Percentiles rank a stretch among this genome's conserved stretches.
Conservation (phyloP, 805 yeast species). For the Sugiyamaella floridensis region DNA sequence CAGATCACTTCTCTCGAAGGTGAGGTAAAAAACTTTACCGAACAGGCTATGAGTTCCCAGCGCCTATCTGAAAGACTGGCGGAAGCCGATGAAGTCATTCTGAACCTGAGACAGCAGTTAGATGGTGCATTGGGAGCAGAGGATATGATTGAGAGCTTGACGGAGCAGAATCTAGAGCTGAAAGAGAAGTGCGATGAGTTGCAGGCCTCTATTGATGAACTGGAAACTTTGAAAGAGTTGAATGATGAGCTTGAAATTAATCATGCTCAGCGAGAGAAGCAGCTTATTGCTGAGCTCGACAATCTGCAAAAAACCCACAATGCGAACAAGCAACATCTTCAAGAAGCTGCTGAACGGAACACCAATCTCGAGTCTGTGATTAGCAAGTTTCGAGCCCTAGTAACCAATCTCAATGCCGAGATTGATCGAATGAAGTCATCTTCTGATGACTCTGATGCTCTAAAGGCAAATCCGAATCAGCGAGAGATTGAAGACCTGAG, state of each 20-base stretch:
- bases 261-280: constrained; percentile 38
- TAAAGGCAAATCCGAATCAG: constrained; percentile 6
- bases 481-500: constrained; percentile 20
- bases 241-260: constrained; percentile 46
- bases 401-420: constrained; percentile 23
- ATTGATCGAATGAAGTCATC: constrained; percentile 16
- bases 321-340: constrained; percentile 17
- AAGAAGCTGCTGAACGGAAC: constrained; percentile 22
- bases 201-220: constrained; percentile 39
- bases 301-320: constrained; percentile 17
- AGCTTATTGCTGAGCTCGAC: constrained; percentile 35
- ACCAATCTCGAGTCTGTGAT: constrained; percentile 34
- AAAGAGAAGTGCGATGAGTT: constrained; percentile 33
- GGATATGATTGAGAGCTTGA: constrained; percentile 32
- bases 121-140: constrained; percentile 32
- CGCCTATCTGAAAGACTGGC: constrained; percentile 9
- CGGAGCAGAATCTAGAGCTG: constrained; percentile 35
- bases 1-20: constrained; percentile 17
- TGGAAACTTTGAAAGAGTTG: constrained; percentile 46
- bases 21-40: constrained; percentile 13
- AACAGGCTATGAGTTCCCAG: constrained; percentile 7
- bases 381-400: constrained; percentile 24
- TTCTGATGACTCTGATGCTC: neutral
- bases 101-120: constrained; percentile 24
- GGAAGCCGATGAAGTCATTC: constrained; percentile 18